Evolutionary conservation across 345 rosid species (phyloP).

Genomic region (thale cress (Arabidopsis thaliana)): TAIR10.1 NC_003075.7:15069501-15070000

Average conservation of each 20-base stretch:
- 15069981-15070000: no score
- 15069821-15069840: neutral
- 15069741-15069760: neutral
- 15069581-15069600: constrained; percentile 4
- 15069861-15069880: no score
- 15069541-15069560: constrained; percentile 27
- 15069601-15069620: constrained; percentile 7
- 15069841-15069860: no score
- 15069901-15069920: no score
- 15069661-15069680: neutral
- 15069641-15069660: constrained; percentile 16
- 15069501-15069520: constrained; percentile 37
- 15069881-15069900: no score
- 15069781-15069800: neutral
- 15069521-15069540: constrained; percentile 37
- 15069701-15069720: neutral
- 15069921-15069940: no score
- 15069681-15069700: neutral
- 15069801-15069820: neutral
- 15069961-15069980: no score
- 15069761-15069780: neutral
- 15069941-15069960: no score
- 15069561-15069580: neutral
- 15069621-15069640: constrained; percentile 19
- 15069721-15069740: neutral